phyloP scores from a whole-genome alignment of 306 rosid genomes.

The Amphicarpaea edgeworthii region DNA sequence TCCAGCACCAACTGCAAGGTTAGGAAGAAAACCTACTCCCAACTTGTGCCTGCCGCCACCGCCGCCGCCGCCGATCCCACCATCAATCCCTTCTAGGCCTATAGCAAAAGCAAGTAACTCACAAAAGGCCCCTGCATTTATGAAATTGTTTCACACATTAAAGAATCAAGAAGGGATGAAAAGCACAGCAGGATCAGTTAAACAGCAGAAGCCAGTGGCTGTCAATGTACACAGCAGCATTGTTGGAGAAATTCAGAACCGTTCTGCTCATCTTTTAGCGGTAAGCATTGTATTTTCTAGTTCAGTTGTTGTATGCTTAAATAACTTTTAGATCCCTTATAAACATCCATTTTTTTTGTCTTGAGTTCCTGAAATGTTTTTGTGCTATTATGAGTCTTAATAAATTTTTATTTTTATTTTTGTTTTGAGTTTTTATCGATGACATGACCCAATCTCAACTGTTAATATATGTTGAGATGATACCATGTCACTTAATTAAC shows the following conservation, averaged over 20 bases:
- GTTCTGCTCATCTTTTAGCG: constrained; percentile 88
- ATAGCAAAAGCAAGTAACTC: constrained; percentile 45
- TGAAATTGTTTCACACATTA: constrained; percentile 63
- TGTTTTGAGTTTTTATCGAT: too few species aligned
- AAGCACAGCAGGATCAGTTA: constrained; percentile 49
- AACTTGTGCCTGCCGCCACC: constrained; percentile 54
- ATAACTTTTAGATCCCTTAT: too few species aligned
- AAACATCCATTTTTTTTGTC: too few species aligned
- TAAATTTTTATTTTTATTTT: too few species aligned
- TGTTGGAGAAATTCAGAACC: constrained; percentile 90
- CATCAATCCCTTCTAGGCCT: constrained; percentile 62
- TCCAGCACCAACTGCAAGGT: constrained; percentile 43
- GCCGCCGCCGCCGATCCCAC: constrained; percentile 58
- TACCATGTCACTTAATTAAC: too few species aligned
- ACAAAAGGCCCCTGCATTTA: constrained; percentile 63
- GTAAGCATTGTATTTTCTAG: constrained; percentile 54
- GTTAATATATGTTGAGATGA: too few species aligned
- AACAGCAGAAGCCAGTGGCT: constrained; percentile 53
- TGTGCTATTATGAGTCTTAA: too few species aligned
- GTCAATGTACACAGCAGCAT: constrained; percentile 75
- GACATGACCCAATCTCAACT: too few species aligned
- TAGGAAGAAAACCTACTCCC: constrained; percentile 47
- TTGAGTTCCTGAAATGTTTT: too few species aligned
- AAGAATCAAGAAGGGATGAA: constrained; percentile 64
- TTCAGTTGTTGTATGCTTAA: too few species aligned